Conservation (phyloP, 2,329 filamentous ascomycete genomes). For the Nemania sp. region DNA sequence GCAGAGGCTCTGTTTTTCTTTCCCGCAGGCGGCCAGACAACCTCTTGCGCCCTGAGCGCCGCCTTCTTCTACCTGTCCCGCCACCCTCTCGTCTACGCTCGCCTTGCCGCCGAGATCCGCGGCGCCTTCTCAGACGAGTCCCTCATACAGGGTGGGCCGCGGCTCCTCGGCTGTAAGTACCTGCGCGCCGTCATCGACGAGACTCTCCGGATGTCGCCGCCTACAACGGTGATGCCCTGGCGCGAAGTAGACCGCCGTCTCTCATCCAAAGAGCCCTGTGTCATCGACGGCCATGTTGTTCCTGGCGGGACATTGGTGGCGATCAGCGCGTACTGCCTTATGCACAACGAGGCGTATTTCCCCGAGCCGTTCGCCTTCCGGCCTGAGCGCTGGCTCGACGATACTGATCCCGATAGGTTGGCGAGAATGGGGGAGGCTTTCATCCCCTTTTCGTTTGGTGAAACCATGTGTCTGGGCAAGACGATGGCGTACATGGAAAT, state of each 20-base stretch:
- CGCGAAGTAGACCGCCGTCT: not conserved
- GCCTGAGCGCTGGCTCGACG: slow-evolving; percentile 3
- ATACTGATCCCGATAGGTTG: not conserved
- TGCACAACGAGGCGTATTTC: too few relatives aligned
- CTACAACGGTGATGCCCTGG: not conserved
- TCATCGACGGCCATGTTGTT: not conserved
- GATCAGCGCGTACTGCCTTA: too few relatives aligned
- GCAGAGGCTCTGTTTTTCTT: slow-evolving; percentile 1
- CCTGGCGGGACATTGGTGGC: too few relatives aligned
- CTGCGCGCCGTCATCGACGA: slow-evolving; percentile 14
- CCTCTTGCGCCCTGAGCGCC: not conserved
- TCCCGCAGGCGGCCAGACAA: not conserved
- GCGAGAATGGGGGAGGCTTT: slow-evolving; percentile 45
- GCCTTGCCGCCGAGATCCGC: slow-evolving; percentile 2
- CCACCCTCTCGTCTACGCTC: not conserved
- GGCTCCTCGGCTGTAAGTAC: not conserved
- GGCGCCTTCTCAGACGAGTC: not conserved
- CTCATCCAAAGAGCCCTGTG: not conserved
- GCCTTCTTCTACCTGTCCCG: slow-evolving; percentile 2
- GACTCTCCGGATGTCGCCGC: slow-evolving; percentile 5
- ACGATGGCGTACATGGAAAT: slow-evolving; percentile 58
- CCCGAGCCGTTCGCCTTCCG: too few relatives aligned
- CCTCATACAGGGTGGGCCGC: not conserved
- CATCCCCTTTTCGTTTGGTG: slow-evolving; percentile 50
- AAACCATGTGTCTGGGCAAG: slow-evolving; percentile 61